phyloP scores from a whole-genome alignment of 805 yeast genomes.

The Jamesozyma spencerorum region DNA sequence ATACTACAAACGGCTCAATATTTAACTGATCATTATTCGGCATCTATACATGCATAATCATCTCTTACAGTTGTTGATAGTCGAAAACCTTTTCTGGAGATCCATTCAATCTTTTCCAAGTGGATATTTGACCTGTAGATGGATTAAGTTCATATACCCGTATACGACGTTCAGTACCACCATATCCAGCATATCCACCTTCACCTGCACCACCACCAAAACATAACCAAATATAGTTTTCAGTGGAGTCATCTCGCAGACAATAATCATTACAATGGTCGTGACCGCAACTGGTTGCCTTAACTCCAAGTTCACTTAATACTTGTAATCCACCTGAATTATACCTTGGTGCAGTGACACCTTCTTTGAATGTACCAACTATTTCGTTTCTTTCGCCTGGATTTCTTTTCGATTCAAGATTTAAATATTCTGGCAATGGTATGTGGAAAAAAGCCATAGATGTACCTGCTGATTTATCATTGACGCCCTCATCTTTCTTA shows the following conservation, averaged over 20 bases:
- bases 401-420: slow-evolving; percentile 30
- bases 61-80: slow-evolving; percentile 33
- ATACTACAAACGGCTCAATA: slow-evolving; percentile 23
- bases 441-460: slow-evolving; percentile 92
- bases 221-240: slow-evolving; percentile 62
- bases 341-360: slow-evolving; percentile 64
- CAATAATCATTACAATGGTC: slow-evolving; percentile 95
- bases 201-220: slow-evolving; percentile 92
- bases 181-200: slow-evolving; percentile 94
- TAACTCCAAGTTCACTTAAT: slow-evolving; percentile 58
- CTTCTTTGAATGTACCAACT: slow-evolving; percentile 65
- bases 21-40: slow-evolving; percentile 31
- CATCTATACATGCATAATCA: background rate
- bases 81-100: slow-evolving; percentile 42
- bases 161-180: slow-evolving; percentile 73
- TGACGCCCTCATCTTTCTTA: slow-evolving; percentile 11
- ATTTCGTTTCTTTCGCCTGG: slow-evolving; percentile 26
- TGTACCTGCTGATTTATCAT: slow-evolving; percentile 31
- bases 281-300: slow-evolving; percentile 78
- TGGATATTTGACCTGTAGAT: slow-evolving; percentile 32
- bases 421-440: slow-evolving; percentile 77
- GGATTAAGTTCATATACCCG: slow-evolving; percentile 63
- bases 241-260: slow-evolving; percentile 40
- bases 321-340: slow-evolving; percentile 58
- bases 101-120: slow-evolving; percentile 70